Conservation (phyloP, 2,329 filamentous ascomycete genomes). For the Fusarium burgessii region DNA sequence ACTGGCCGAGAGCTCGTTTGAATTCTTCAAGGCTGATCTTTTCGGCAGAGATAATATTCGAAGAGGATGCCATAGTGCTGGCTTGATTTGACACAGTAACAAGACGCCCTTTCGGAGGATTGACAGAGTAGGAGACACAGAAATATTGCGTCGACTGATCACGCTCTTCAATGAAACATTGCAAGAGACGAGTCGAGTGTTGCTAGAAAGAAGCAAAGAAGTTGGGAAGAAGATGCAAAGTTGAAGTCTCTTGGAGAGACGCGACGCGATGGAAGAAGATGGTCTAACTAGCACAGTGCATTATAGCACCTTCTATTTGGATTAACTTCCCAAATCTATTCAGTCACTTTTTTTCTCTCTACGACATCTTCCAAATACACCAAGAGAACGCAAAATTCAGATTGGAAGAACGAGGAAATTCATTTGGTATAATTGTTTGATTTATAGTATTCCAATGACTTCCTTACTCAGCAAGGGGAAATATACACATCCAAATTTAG, state of each 20-base stretch:
- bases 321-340: neutral
- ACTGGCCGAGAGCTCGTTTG: conserved; percentile 51
- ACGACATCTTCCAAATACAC: neutral
- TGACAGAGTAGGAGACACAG: neutral
- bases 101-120: neutral
- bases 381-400: neutral
- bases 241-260: conserved; percentile 10
- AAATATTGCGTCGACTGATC: neutral
- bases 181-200: neutral
- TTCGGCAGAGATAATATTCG: conserved; percentile 23
- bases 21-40: conserved; percentile 52
- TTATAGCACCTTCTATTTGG: neutral
- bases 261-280: conserved; percentile 23
- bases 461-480: neutral
- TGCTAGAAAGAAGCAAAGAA: neutral
- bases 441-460: neutral
- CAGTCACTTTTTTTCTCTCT: neutral
- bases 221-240: conserved; percentile 11
- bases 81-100: neutral
- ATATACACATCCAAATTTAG: neutral
- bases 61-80: conserved; percentile 33
- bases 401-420: neutral
- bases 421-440: neutral
- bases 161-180: neutral
- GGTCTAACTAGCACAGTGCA: conserved; percentile 18